Evolutionary conservation across 108 stramenopile species (phyloP).

Genomic region (Skeletonema menzelii): DNA sequence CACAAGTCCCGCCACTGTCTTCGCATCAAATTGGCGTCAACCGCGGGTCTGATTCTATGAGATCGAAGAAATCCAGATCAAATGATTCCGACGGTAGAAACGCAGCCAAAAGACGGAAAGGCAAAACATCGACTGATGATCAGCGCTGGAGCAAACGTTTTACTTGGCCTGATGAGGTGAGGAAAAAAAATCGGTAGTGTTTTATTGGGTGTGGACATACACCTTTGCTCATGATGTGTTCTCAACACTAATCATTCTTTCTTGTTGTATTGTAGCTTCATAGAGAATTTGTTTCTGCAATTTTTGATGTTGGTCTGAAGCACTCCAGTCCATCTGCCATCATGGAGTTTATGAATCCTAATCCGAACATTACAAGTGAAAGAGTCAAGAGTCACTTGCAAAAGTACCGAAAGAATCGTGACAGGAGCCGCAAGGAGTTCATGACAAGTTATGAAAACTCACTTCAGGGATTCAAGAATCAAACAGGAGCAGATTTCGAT

Average conservation of each 20-base stretch:
- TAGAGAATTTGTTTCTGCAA: conserved; percentile 88
- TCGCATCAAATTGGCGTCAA: not conserved
- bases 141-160: conserved; percentile 87
- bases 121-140: conserved; percentile 49
- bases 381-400: conserved; percentile 96
- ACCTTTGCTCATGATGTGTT: not conserved
- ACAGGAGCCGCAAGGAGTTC: conserved; percentile 90
- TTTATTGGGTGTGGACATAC: not conserved
- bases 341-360: conserved; percentile 86
- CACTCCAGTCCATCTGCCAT: conserved; percentile 92
- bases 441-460: conserved; percentile 79
- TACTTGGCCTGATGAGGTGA: conserved; percentile 83
- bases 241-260: not conserved
- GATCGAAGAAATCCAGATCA: conserved; percentile 11
- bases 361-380: conserved; percentile 86
- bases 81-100: not conserved
- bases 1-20: conserved; percentile 30
- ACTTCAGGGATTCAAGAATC: conserved; percentile 51
- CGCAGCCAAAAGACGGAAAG: conserved; percentile 45
- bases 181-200: not conserved
- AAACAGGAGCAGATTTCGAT: conserved; percentile 18
- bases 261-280: conserved; percentile 27
- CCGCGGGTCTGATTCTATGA: not conserved
- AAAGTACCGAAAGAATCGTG: conserved; percentile 91
- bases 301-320: conserved; percentile 94